A percentile compares a stretch with the other conserved stretches of the same genome.
Evolutionary conservation across 1,284 basidiomycete genomes (phyloP).

Genomic region (Hymenochaete sp.): DNA sequence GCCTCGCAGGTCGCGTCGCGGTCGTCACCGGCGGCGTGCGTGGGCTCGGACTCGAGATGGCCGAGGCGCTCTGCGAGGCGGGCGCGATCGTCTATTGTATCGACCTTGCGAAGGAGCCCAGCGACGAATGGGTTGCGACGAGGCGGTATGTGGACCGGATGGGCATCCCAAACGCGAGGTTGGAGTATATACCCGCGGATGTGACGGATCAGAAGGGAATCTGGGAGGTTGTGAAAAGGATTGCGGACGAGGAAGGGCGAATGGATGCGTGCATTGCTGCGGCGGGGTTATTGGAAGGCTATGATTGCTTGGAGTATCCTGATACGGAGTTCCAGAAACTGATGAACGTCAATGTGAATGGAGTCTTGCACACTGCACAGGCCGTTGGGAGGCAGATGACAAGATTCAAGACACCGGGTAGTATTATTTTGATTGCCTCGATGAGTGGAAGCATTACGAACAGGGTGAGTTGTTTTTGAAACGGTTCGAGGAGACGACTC

Average conservation of each 20-base stretch:
- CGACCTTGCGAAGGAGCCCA: conserved; percentile 59
- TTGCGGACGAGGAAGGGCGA: conserved; percentile 54
- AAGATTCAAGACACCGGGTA: conserved; percentile 62
- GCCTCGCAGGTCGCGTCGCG: conserved; percentile 63
- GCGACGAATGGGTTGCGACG: conserved; percentile 57
- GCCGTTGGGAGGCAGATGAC: conserved; percentile 72
- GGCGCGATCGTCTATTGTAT: conserved; percentile 74
- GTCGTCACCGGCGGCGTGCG: conserved; percentile 74
- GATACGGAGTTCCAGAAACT: conserved; percentile 66
- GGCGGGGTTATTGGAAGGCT: conserved; percentile 65
- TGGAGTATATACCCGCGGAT: conserved; percentile 62
- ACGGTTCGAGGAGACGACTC: background rate
- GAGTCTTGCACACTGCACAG: conserved; percentile 72
- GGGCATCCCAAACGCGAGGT: conserved; percentile 32
- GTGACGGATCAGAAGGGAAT: conserved; percentile 53
- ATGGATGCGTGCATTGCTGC: conserved; percentile 72
- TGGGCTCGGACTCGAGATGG: conserved; percentile 79
- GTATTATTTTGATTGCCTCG: conserved; percentile 77
- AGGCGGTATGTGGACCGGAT: conserved; percentile 43
- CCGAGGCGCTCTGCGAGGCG: conserved; percentile 66
- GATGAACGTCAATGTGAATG: conserved; percentile 67
- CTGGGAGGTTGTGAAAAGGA: conserved; percentile 47
- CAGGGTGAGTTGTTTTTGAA: conserved; percentile 37
- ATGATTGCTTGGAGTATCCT: conserved; percentile 63
- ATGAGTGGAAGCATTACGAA: conserved; percentile 85